Conservation (phyloP, 257 asterid species). For the Knoxia roxburghii region DNA sequence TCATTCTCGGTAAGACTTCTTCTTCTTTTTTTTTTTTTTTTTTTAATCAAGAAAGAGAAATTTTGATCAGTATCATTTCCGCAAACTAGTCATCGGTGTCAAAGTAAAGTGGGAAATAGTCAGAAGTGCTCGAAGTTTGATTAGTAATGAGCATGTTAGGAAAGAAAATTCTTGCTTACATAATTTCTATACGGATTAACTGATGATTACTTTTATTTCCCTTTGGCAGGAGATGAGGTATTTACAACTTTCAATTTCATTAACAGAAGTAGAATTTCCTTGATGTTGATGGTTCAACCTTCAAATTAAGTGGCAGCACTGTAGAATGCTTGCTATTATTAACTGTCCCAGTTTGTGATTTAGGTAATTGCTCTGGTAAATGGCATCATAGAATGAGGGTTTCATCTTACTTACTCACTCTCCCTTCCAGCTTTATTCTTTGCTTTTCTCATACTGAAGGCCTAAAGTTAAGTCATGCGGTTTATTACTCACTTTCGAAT, state of each 20-base stretch:
- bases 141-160: background rate
- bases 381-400: slow-evolving; percentile 1
- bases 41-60: background rate
- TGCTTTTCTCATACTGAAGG: background rate
- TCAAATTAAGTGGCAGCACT: background rate
- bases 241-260: slow-evolving; percentile 12
- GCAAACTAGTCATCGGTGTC: background rate
- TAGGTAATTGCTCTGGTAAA: background rate
- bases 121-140: background rate
- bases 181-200: background rate
- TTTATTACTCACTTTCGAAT: too few relatives aligned
- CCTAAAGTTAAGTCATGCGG: background rate
- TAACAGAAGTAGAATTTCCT: background rate
- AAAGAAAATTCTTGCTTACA: background rate
- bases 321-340: background rate
- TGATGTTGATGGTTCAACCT: background rate
- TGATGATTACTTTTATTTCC: slow-evolving; percentile 2
- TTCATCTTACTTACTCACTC: background rate
- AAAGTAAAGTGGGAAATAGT: background rate
- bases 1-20: slow-evolving; percentile 62
- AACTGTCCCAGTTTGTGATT: background rate
- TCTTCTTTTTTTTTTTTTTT: too few relatives aligned
- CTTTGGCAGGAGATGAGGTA: slow-evolving; percentile 92
- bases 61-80: background rate
- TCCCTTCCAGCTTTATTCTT: background rate